Base-by-base conservation (phyloP, 2,329 filamentous ascomycete genomes). In the Bertia moriformis region DNA sequence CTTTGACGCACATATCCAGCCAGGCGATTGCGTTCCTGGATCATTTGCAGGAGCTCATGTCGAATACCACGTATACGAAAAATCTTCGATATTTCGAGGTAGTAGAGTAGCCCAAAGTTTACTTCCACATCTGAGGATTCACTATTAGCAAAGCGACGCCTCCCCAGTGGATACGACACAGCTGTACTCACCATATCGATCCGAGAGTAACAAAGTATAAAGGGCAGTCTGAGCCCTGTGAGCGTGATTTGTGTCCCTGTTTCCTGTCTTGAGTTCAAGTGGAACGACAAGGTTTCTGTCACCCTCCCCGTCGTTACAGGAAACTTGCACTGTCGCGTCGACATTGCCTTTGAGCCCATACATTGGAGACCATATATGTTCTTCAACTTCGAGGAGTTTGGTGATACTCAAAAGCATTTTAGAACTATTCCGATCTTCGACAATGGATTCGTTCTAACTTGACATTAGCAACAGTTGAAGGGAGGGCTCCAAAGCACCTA, bases 281-380 rank as follows among this genome's bases (percentile, higher is more conserved):
- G 80, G 80, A n/a, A 81, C 73, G 3, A 78, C 73, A 40, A 84
- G 60, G 14, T 66, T 71, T 40, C 66, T 65, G 37, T 65, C 52
- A 4, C 63, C 62, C 4, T 66, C 59, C 14, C 67, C 63, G 41
- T 82, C 73, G 36, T 68, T 58, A 52, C 82, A 70, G 3, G 65
- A 66, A 4, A 78, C 71, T 57, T 84, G 76, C 2, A 85, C 73
- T 4, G 79, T 83, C 20, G 79, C 80, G 57, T 85, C 80, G 38
- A 85, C 77, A 44, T 84, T 84, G 10, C 80, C 80, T 53, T 85
- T 84, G n/a, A 85, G 61, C 0, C 80, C 80, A 53, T 80, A 84
- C 65, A 74, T 78, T 0, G 80, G 80, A 3, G 78, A 83, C 79
- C 78, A 84, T 17, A 84, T 66, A 51, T 84, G 79, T 52, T 85